Conservation (phyloP, 2,329 filamentous ascomycete genomes). For the Lachnellula occidentalis region DNA sequence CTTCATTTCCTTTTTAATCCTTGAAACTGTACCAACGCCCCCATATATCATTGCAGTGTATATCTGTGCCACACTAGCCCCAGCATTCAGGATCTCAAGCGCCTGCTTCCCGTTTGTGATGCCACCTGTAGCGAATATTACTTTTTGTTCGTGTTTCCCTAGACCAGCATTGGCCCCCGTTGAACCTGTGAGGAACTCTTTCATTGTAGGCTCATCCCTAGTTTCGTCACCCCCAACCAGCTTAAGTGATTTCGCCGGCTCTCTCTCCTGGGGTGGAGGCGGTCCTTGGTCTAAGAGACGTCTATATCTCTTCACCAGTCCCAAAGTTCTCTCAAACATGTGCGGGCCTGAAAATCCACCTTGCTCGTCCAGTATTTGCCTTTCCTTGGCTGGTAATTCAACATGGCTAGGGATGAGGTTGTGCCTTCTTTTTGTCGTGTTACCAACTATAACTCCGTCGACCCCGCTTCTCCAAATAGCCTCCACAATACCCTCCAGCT, state of each 20-base stretch:
- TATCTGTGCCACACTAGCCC: conserved; percentile 84
- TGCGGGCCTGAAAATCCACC: conserved; percentile 90
- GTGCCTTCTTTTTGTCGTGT: conserved; percentile 83
- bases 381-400: conserved; percentile 60
- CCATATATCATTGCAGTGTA: conserved; percentile 71
- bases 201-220: conserved; percentile 29
- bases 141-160: conserved; percentile 47
- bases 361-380: conserved; percentile 63
- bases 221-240: conserved; percentile 6
- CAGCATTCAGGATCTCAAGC: conserved; percentile 74
- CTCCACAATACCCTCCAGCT: conserved; percentile 83
- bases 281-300: conserved; percentile 54
- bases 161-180: neutral
- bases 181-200: conserved; percentile 12
- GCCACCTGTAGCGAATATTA: conserved; percentile 89
- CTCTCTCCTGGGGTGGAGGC: conserved; percentile 26
- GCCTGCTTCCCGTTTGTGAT: conserved; percentile 87
- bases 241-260: neutral
- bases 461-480: conserved; percentile 80
- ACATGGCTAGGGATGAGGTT: conserved; percentile 64
- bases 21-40: conserved; percentile 57
- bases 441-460: conserved; percentile 93
- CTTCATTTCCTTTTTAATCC: conserved; percentile 60
- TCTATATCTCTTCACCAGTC: conserved; percentile 75
- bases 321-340: conserved; percentile 75